Conservation (phyloP, 1,139 yeast species). For the Taiozyma sp. region DNA sequence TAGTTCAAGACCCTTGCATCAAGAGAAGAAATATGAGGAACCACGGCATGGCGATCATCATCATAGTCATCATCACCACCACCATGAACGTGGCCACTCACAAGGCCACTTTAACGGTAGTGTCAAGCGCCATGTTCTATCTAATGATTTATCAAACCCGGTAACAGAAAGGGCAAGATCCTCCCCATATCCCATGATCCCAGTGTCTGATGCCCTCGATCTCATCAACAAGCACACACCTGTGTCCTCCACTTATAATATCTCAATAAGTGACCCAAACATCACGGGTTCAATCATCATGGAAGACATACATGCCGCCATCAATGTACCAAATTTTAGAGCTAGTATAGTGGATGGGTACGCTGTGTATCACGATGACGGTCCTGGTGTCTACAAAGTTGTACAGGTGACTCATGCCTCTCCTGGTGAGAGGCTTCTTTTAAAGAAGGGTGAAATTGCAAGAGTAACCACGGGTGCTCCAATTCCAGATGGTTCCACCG, state of each 20-base stretch:
- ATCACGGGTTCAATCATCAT: conserved; percentile 35
- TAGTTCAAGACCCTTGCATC: conserved; percentile 35
- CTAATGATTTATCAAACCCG: conserved; percentile 32
- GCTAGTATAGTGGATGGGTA: conserved; percentile 53
- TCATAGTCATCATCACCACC: conserved; percentile 1
- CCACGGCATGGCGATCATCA: background rate
- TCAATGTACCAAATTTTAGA: conserved; percentile 40
- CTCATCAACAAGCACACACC: conserved; percentile 27
- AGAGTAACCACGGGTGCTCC: conserved; percentile 53
- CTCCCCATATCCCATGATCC: conserved; percentile 43
- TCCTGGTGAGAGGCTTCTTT: conserved; percentile 17
- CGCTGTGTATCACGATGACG: conserved; percentile 39
- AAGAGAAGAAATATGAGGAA: background rate
- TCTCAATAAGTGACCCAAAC: conserved; percentile 24
- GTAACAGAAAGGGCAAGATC: conserved; percentile 37
- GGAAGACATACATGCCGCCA: conserved; percentile 33
- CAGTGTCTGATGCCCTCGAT: conserved; percentile 35
- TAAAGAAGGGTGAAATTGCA: conserved; percentile 32
- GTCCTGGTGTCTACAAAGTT: conserved; percentile 39
- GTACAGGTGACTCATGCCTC: conserved; percentile 39
- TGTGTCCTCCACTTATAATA: conserved; percentile 17
- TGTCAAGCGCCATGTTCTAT: conserved; percentile 20
- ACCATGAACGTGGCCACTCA: conserved; percentile 17
- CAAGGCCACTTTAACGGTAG: conserved; percentile 13
- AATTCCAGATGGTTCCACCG: conserved; percentile 43